Conservation (phyloP, 306 rosid species). For the Castanea sativa region DNA sequence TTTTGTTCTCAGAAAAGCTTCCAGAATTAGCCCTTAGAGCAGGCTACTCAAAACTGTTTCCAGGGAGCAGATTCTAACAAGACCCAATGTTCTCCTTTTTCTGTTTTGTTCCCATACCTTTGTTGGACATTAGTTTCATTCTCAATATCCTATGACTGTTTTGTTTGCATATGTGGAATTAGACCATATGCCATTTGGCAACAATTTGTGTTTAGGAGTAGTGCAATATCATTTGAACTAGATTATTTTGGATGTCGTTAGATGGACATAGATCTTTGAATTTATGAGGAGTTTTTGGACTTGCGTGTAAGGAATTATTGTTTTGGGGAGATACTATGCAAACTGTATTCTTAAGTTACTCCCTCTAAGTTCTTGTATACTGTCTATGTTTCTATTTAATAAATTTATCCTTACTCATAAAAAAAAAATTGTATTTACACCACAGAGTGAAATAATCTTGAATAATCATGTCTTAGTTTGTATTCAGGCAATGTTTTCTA, state of each 20-base stretch:
- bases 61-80: neutral
- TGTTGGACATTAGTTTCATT: neutral
- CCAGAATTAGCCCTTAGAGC: neutral
- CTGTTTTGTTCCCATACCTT: neutral
- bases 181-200: neutral
- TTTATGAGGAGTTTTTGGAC: too few relatives aligned
- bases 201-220: neutral
- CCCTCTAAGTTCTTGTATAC: too few relatives aligned
- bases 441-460: neutral
- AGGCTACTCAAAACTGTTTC: too few relatives aligned
- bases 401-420: too few relatives aligned
- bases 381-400: too few relatives aligned
- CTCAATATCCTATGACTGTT: neutral
- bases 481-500: neutral
- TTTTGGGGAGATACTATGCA: too few relatives aligned
- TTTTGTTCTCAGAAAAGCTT: neutral
- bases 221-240: neutral
- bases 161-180: constrained; percentile 1
- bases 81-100: neutral
- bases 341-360: too few relatives aligned
- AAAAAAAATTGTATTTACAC: too few relatives aligned
- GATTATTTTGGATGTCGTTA: neutral
- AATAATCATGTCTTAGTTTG: neutral
- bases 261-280: neutral
- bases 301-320: too few relatives aligned